Percentiles rank a stretch among this genome's conserved stretches.
phyloP scores from a whole-genome alignment of 768 basidiomycete genomes.

The Boletellus emodensis region DNA sequence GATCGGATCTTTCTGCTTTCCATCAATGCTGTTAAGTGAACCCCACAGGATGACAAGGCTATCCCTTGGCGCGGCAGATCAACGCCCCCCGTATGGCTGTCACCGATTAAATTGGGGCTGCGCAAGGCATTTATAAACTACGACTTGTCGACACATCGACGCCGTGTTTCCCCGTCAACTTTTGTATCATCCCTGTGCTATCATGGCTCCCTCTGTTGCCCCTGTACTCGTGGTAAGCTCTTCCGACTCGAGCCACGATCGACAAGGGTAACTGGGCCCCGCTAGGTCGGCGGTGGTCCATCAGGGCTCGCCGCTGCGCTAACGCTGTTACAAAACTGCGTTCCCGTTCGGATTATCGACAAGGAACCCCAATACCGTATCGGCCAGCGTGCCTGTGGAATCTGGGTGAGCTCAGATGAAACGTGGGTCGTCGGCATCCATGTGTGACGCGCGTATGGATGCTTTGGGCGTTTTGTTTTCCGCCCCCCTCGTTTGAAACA shows the following conservation, averaged over 20 bases:
- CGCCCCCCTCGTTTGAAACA: background rate
- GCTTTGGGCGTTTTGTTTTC: no score
- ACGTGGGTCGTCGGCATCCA: background rate
- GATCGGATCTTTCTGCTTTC: no score
- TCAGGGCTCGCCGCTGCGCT: slow-evolving; percentile 32
- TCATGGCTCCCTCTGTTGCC: slow-evolving; percentile 8
- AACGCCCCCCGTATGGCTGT: no score
- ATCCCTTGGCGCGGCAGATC: no score
- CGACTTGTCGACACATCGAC: background rate
- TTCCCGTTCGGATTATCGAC: slow-evolving; percentile 52
- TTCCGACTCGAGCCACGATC: background rate
- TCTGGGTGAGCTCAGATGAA: slow-evolving; percentile 32
- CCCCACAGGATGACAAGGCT: no score
- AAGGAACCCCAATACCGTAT: slow-evolving; percentile 35
- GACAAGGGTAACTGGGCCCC: background rate
- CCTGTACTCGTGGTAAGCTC: slow-evolving; percentile 23
- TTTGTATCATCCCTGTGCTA: background rate
- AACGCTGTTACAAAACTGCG: slow-evolving; percentile 37
- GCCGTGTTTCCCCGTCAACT: no score
- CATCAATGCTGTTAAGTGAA: no score
- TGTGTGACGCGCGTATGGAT: no score
- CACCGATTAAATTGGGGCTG: no score
- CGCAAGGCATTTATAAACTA: background rate
- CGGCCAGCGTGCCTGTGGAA: slow-evolving; percentile 38
- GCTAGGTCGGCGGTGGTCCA: slow-evolving; percentile 28